Evolutionary conservation across 2,329 filamentous ascomycete species (phyloP), one percentile per base, ranked within the genome.

Genomic region (Cladosporium sp.): DNA sequence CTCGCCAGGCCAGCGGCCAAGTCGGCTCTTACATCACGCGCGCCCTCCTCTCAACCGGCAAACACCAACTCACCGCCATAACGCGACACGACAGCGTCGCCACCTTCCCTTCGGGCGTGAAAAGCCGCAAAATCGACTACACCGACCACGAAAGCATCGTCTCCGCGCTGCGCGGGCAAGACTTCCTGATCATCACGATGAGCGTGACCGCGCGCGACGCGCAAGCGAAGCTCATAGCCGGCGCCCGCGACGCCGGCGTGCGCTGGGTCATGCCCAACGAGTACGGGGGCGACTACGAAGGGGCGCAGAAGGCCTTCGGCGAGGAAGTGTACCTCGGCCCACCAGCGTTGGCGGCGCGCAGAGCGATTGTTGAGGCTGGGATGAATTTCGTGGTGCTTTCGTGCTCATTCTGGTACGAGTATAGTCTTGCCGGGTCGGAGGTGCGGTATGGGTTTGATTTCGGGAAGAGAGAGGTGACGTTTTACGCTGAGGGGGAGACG

Each of bases 41-140:
- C 27, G 60, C 59, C 11, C 56, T 72, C 15, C 56, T 68, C 32
- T 54, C 57, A 15, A 57, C 56, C 18, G 61, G 61, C 50, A 64
- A 63, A 41, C 62, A 68, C 54, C 59, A 54, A 15, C 51, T 73
- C 47, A 72, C 70, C 1, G 67, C 70, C 49, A 59, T 73, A 36
- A 68, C 69, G 13, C 70, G 71, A n/a, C 47, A 53, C 32, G 66
- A 58, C 55, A 70, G 64, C 65, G 68, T 55, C 12, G 80, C 78
- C 27, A 56, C 29, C 51, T 51, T 56, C 9, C 58, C 59, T 18
- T 20, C 30, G 18, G 58, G 53, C 41, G 38, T 66, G 37, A 40
- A 41, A 7, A 40, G 60, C 37, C 57, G 55, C 20, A 53, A 61
- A 38, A 57, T 61, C 43, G 55, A 65, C 58, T 64, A 64, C 55